Evolutionary conservation across 2,329 filamentous ascomycete species (phyloP), one percentile per base, ranked within the genome.

Genomic region (Harringtonia aguacate): DNA sequence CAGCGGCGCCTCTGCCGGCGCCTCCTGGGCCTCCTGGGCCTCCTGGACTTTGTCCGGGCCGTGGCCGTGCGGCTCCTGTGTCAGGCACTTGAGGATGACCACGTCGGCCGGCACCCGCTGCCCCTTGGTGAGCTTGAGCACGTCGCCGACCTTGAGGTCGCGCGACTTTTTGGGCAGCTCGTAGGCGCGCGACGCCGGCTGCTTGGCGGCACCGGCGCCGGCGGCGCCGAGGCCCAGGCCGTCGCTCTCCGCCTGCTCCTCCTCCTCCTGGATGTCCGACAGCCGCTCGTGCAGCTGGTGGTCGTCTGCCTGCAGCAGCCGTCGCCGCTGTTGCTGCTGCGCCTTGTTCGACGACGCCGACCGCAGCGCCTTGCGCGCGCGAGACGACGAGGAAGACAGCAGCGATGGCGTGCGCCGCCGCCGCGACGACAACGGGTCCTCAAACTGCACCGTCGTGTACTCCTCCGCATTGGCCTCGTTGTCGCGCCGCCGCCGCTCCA

Each of bases 81-180:
- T 57, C 35, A 56, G 51, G 53, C 86, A 94, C 63, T 95, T 92
- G 41, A 98, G 60, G 44, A 98, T 88, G 21, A 97, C 78, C 39
- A 98, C 86, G 64, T 98, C 92, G 17, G 92, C 90, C 9, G 92
- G 92, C 20, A 98, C 82, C 52, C 92, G 79, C 60, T 95, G 88
- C 46, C 95, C 88, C 60, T 95, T 97, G 52, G 77, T 77, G 24
- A 98, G 73, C 59, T 94, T 94, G 46, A 98, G 67, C n/a, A 98
- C 84, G 62, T 98, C 92, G 21, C 92, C 94, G 37, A 98, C 90
- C 58, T 84, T 92, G 41, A 98, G 69, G 57, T 95, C 89, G 46
- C 82, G 79, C 6, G 92, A 92, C 55, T 86, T 88, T 60, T 86
- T 90, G 50, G 74, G 75, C 3, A 86, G 67, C 58, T 95, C 86